A percentile compares a stretch with the other conserved stretches of the same genome.
phyloP scores from a whole-genome alignment of 305 asterid species.

The Striga hermonthica region DNA sequence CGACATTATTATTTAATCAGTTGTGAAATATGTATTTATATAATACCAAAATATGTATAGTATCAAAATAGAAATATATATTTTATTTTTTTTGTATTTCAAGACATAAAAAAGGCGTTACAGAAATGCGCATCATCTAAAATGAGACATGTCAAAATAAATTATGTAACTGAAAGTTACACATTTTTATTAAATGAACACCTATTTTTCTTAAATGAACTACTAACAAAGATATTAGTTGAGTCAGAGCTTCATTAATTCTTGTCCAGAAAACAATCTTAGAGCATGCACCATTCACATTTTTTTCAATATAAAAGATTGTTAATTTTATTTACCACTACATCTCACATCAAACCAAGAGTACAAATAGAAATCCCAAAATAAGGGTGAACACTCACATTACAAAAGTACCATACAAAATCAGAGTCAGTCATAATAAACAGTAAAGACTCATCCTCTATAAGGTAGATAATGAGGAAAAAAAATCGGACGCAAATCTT shows the following conservation, averaged over 20 bases:
- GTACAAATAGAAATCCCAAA: not conserved
- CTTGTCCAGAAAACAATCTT: slow-evolving; percentile 81
- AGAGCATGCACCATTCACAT: slow-evolving; percentile 74
- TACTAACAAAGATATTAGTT: too few species aligned
- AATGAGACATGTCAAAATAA: too few species aligned
- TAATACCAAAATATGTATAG: too few species aligned
- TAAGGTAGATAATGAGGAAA: not conserved
- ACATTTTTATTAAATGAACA: too few species aligned
- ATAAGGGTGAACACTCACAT: not conserved
- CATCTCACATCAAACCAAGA: slow-evolving; percentile 15
- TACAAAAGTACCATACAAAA: not conserved
- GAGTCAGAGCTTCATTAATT: slow-evolving; percentile 68
- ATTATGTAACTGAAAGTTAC: too few species aligned
- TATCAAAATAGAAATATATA: too few species aligned
- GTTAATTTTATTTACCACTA: slow-evolving; percentile 35
- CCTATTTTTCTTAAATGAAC: too few species aligned
- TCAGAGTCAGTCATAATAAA: not conserved
- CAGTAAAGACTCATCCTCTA: not conserved
- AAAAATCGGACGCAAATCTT: slow-evolving; percentile 29
- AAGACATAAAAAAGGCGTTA: too few species aligned
- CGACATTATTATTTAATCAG: too few species aligned
- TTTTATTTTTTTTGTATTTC: too few species aligned
- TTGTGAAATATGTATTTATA: too few species aligned
- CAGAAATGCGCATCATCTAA: too few species aligned
- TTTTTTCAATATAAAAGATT: slow-evolving; percentile 44